These are phyloP conservation scores for Stephania japonica DNA, from an alignment of 164 flowering plant genomes.

Conservation along the genomic window DNA sequence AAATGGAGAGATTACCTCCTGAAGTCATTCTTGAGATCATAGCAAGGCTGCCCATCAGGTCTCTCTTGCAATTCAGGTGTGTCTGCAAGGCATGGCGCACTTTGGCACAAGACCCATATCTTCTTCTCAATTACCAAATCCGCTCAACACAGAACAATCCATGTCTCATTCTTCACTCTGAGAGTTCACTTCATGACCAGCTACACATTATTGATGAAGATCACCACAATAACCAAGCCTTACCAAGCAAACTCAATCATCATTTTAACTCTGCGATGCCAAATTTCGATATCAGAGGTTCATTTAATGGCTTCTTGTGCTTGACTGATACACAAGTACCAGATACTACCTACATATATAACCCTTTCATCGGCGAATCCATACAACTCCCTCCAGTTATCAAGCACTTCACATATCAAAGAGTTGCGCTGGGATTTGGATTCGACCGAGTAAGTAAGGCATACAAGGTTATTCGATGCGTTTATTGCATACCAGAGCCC, in stretches of 20 bases:
- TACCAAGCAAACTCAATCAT: neutral
- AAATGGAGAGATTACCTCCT: neutral
- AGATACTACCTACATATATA: constrained; percentile 24
- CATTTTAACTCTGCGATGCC: neutral
- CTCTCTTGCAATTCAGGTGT: neutral
- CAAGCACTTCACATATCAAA: constrained; percentile 17
- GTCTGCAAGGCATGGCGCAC: constrained; percentile 10
- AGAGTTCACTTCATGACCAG: neutral
- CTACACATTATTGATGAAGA: neutral
- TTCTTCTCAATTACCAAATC: neutral
- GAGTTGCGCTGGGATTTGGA: constrained; percentile 35
- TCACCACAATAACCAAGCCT: neutral
- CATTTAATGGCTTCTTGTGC: constrained; percentile 9
- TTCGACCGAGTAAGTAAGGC: constrained; percentile 23
- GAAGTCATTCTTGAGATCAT: constrained; percentile 11
- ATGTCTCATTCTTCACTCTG: neutral
- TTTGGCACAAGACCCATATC: neutral
- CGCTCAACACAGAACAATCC: neutral
- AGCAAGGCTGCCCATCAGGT: constrained; percentile 7
- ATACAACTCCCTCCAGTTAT: constrained; percentile 23
- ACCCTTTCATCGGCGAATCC: constrained; percentile 34
- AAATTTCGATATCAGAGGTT: neutral
- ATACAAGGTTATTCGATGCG: constrained; percentile 27
- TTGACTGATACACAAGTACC: constrained; percentile 19
- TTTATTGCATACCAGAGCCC: neutral